Percentiles rank a stretch among this genome's conserved stretches.
phyloP scores from a whole-genome alignment of 495 filamentous ascomycete species.

The Trichocladium uniseriatum region DNA sequence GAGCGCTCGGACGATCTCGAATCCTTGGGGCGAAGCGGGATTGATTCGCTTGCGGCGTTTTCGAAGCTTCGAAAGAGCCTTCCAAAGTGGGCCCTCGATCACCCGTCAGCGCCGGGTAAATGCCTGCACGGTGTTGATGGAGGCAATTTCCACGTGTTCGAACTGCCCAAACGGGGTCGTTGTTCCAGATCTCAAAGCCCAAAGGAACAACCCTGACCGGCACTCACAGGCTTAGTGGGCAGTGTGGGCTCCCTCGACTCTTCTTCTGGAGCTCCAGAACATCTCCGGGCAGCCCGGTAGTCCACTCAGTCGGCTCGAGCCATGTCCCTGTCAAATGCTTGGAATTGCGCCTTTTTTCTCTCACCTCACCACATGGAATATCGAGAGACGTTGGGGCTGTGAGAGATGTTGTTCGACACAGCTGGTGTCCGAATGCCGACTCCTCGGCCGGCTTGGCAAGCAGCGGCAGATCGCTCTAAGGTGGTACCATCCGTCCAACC shows the following conservation, averaged over 20 bases:
- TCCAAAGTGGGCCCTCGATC: constrained; percentile 2
- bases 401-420: too few species aligned
- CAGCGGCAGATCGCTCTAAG: neutral
- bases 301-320: neutral
- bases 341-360: neutral
- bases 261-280: neutral
- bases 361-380: too few species aligned
- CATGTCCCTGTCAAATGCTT: neutral
- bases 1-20: neutral
- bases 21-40: neutral
- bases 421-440: too few species aligned
- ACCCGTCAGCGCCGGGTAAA: constrained; percentile 3
- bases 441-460: neutral
- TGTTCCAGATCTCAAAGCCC: too few species aligned
- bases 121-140: neutral
- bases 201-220: too few species aligned
- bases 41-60: neutral
- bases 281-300: neutral
- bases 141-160: constrained; percentile 7
- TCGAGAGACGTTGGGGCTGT: too few species aligned
- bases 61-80: constrained; percentile 9
- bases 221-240: too few species aligned
- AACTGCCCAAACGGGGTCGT: constrained; percentile 4
- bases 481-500: neutral
- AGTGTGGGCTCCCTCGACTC: neutral